These are phyloP conservation scores for Fagus sylvatica DNA, from an alignment of 306 rosid species.

Conservation along the genomic window DNA sequence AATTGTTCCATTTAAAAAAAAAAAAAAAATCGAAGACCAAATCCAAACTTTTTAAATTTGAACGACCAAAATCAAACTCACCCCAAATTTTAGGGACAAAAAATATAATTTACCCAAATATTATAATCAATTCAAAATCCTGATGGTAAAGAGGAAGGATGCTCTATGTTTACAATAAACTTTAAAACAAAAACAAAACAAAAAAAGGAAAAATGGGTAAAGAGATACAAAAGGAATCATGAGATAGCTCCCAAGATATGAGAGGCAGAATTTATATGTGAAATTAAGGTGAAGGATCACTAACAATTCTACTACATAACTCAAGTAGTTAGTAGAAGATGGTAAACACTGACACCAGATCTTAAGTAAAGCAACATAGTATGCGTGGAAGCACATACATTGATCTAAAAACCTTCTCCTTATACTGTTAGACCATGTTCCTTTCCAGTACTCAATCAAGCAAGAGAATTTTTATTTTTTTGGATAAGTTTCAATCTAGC, in stretches of 20 bases:
- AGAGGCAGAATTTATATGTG: neutral
- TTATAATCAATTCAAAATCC: neutral
- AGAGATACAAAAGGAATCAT: neutral
- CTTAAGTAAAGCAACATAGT: neutral
- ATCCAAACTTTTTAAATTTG: too few relatives aligned
- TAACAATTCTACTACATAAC: neutral
- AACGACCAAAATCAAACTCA: too few relatives aligned
- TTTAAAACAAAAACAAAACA: neutral
- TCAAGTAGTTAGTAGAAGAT: too few relatives aligned
- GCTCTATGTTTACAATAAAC: neutral
- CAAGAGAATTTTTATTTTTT: neutral
- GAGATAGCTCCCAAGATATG: neutral
- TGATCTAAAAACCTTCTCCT: neutral
- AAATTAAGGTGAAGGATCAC: neutral
- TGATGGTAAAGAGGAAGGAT: neutral
- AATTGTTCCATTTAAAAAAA: too few relatives aligned
- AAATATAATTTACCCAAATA: too few relatives aligned
- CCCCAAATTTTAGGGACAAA: too few relatives aligned
- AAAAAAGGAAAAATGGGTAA: neutral
- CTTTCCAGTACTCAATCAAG: constrained; percentile 1
- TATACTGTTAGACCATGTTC: neutral
- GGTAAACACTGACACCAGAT: neutral
- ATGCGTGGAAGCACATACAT: neutral
- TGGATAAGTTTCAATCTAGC: neutral
- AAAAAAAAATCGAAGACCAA: too few relatives aligned